Conservation (phyloP, 345 rosid species). For the Dimocarpus longan region DNA sequence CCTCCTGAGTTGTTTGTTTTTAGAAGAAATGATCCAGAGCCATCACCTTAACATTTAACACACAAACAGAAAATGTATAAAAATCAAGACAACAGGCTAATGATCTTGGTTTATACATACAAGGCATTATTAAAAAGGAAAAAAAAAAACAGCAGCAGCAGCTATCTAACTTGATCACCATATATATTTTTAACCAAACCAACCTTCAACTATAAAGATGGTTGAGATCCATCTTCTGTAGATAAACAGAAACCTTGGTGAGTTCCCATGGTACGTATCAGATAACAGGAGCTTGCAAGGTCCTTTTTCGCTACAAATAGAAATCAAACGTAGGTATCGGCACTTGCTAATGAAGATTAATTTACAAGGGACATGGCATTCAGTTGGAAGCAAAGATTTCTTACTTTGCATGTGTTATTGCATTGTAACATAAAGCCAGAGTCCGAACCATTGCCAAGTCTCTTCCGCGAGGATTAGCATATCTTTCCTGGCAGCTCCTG, state of each 20-base stretch:
- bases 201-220: slow-evolving; percentile 65
- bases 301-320: slow-evolving; percentile 40
- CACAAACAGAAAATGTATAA: not conserved
- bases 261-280: slow-evolving; percentile 68
- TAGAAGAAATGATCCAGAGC: slow-evolving; percentile 63
- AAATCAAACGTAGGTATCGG: not conserved
- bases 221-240: slow-evolving; percentile 75
- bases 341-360: not conserved
- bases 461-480: slow-evolving; percentile 71
- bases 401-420: slow-evolving; percentile 64
- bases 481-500: slow-evolving; percentile 61
- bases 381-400: slow-evolving; percentile 16
- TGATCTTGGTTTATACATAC: not conserved
- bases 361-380: not conserved
- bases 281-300: slow-evolving; percentile 62
- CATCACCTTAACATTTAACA: slow-evolving; percentile 50
- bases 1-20: slow-evolving; percentile 35
- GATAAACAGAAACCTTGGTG: slow-evolving; percentile 68
- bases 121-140: not conserved
- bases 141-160: not conserved
- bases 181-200: slow-evolving; percentile 18
- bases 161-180: not conserved
- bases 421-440: slow-evolving; percentile 77
- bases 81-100: not conserved
- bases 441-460: slow-evolving; percentile 79